These are phyloP conservation scores for Eimeria falciformis DNA, from an alignment of 169 alveolate species.

Conservation along the genomic window DNA sequence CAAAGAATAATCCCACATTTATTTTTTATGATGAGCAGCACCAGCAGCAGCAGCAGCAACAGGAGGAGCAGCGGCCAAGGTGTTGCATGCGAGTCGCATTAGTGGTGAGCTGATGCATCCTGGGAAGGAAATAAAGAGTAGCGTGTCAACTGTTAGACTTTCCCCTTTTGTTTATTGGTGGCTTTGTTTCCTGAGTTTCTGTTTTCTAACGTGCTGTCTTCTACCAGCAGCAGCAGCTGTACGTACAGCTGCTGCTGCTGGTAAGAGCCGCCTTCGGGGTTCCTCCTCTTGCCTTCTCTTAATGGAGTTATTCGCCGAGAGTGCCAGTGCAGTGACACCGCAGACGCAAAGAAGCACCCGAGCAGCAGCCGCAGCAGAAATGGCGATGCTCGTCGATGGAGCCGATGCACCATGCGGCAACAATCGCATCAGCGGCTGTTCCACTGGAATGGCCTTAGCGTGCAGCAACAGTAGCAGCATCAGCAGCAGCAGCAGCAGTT, in stretches of 20 bases:
- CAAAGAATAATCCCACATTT: background rate
- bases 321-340: too few relatives aligned
- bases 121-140: background rate
- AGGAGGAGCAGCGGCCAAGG: background rate
- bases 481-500: constrained; percentile 14
- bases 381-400: constrained; percentile 6
- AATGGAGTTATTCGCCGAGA: too few relatives aligned
- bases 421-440: background rate
- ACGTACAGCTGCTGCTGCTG: constrained; percentile 22
- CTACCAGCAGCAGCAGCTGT: constrained; percentile 7
- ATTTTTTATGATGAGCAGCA: background rate
- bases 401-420: background rate
- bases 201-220: too few relatives aligned
- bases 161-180: too few relatives aligned
- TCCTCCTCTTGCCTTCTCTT: background rate
- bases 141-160: background rate
- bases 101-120: constrained; percentile 1
- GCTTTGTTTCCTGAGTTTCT: too few relatives aligned
- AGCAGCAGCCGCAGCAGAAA: constrained; percentile 39
- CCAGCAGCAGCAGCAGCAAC: constrained; percentile 9
- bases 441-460: background rate
- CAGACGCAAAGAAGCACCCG: too few relatives aligned
- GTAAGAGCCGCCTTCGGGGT: background rate
- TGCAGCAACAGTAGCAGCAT: constrained; percentile 12
- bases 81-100: background rate